Evolutionary conservation across 306 rosid genomes (phyloP).

Genomic region (Canavalia ensiformis): DNA sequence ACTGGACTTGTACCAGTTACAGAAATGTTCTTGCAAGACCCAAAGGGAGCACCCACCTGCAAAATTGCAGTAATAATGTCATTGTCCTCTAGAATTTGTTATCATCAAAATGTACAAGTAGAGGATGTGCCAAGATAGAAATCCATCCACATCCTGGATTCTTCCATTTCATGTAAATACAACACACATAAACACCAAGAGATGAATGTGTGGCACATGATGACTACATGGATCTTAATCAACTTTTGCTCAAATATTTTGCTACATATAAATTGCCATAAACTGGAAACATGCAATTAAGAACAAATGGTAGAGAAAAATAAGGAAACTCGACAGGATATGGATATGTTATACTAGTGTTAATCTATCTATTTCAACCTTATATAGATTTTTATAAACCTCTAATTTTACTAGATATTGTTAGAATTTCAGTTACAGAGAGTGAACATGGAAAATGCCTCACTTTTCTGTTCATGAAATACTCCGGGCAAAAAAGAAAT

Average conservation of each 20-base stretch:
- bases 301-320: background rate
- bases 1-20: conserved; percentile 64
- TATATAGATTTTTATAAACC: conserved; percentile 6
- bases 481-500: background rate
- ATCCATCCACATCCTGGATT: conserved; percentile 18
- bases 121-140: conserved; percentile 25
- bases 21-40: conserved; percentile 87
- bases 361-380: conserved; percentile 15
- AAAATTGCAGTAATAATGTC: conserved; percentile 47
- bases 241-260: conserved; percentile 13
- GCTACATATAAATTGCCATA: background rate
- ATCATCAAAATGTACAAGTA: conserved; percentile 38
- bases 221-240: conserved; percentile 27
- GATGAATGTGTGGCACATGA: conserved; percentile 20
- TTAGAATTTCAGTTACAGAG: background rate
- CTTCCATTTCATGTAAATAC: conserved; percentile 5
- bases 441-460: conserved; percentile 9
- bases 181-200: conserved; percentile 34
- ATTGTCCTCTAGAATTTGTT: conserved; percentile 25
- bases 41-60: conserved; percentile 86
- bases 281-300: conserved; percentile 5
- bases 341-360: background rate
- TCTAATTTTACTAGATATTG: background rate
- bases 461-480: background rate
- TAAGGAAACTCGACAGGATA: background rate